A percentile compares a stretch with the other conserved stretches of the same genome.
These are phyloP conservation scores for Amborella trichopoda DNA, from an alignment of 164 flowering plant species.

Conservation along the genomic window DNA sequence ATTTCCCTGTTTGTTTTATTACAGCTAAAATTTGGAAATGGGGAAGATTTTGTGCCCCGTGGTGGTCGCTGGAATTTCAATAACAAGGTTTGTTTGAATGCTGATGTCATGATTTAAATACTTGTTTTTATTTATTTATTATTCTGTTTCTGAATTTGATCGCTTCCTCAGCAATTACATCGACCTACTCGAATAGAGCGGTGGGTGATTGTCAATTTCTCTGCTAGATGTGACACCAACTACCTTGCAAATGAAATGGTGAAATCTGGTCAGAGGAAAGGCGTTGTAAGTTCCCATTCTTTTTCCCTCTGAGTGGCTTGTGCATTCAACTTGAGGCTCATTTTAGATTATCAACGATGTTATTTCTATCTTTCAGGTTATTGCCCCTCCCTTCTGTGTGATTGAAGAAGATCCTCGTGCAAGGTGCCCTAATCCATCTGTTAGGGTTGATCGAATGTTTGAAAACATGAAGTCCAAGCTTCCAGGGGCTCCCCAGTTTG, in stretches of 20 bases:
- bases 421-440: conserved; percentile 30
- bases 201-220: conserved; percentile 88
- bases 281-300: conserved; percentile 44
- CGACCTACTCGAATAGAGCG: conserved; percentile 42
- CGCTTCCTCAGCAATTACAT: conserved; percentile 43
- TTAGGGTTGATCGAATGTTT: conserved; percentile 58
- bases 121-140: not conserved
- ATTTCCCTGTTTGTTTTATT: not conserved
- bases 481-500: conserved; percentile 43
- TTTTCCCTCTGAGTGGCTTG: conserved; percentile 2
- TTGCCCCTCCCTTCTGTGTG: no score
- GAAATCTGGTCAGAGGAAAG: conserved; percentile 52
- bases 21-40: conserved; percentile 74
- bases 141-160: not conserved
- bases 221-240: conserved; percentile 60
- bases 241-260: conserved; percentile 31
- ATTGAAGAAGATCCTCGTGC: conserved; percentile 37
- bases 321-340: no score
- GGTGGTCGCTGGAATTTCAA: conserved; percentile 90
- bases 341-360: not conserved
- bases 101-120: not conserved
- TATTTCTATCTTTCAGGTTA: no score
- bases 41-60: conserved; percentile 54
- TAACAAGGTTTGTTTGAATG: conserved; percentile 42
- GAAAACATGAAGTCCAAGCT: conserved; percentile 32